A percentile compares a stretch with the other conserved stretches of the same genome.
phyloP scores from a whole-genome alignment of 2,329 filamentous ascomycete species.

The Alternaria arbusti region DNA sequence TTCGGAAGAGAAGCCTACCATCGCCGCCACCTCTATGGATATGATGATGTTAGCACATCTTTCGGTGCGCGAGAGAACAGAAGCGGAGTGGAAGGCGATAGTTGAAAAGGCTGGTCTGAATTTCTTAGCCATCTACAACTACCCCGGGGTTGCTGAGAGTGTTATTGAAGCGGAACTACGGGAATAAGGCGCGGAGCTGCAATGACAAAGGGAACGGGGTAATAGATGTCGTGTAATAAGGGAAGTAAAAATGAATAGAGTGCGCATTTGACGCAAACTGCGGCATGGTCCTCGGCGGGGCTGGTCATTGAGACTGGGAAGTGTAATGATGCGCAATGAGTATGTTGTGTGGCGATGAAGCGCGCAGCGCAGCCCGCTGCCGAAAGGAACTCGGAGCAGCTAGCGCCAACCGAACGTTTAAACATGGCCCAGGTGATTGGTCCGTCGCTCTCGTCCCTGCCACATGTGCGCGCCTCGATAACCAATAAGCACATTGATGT shows the following conservation, averaged over 20 bases:
- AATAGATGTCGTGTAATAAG: fast-evolving
- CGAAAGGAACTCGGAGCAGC: not conserved
- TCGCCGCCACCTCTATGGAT: conserved; percentile 17
- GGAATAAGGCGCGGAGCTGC: not conserved
- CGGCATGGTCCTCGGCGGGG: no score
- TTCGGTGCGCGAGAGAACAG: conserved; percentile 13
- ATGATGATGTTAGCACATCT: conserved; percentile 24
- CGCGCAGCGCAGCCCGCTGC: not conserved
- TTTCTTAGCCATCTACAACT: conserved; percentile 10
- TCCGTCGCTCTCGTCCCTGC: fast-evolving
- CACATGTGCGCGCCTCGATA: not conserved
- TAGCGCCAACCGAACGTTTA: not conserved
- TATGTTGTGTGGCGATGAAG: not conserved
- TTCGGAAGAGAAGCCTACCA: conserved; percentile 10
- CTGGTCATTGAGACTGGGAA: not conserved
- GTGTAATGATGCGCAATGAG: not conserved
- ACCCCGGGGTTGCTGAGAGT: conserved; percentile 23
- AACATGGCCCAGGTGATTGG: not conserved
- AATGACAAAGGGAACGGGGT: not conserved
- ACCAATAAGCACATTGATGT: not conserved
- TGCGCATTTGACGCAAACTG: not conserved
- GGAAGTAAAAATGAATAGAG: not conserved
- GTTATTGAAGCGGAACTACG: conserved; percentile 20
- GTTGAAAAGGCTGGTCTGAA: conserved; percentile 15
- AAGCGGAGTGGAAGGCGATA: conserved; percentile 13